Evolutionary conservation across 805 yeast genomes (phyloP).

Genomic region (Metschnikowia gelsemii): DNA sequence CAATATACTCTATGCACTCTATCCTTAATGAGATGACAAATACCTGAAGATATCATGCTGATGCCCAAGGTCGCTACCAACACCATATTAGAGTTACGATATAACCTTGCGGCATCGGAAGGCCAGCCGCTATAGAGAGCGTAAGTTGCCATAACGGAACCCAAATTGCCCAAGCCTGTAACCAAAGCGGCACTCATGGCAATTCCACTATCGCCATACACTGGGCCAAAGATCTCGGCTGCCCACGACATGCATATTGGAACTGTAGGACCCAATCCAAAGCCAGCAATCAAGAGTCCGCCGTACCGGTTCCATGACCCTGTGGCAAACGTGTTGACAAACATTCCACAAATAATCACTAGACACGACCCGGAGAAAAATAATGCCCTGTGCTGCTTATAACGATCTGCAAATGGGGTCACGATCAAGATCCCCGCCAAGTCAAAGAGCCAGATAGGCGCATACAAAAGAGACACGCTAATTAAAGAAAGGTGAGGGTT

Average conservation of each 20-base stretch:
- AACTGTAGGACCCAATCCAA: constrained; percentile 87
- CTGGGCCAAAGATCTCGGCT: constrained; percentile 66
- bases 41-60: constrained; percentile 52
- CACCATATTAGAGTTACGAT: constrained; percentile 76
- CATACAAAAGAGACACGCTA: constrained; percentile 69
- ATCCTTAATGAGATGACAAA: constrained; percentile 21
- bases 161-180: constrained; percentile 82
- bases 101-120: constrained; percentile 60
- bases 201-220: constrained; percentile 79
- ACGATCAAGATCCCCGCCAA: constrained; percentile 69
- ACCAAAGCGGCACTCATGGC: constrained; percentile 83
- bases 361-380: constrained; percentile 61
- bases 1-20: neutral
- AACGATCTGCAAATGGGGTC: constrained; percentile 79
- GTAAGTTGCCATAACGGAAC: constrained; percentile 81
- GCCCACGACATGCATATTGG: constrained; percentile 86
- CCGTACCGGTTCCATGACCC: constrained; percentile 76
- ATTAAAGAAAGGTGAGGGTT: constrained; percentile 64
- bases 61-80: constrained; percentile 72
- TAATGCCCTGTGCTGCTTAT: constrained; percentile 53
- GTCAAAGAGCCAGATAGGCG: constrained; percentile 89
- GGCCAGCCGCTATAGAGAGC: constrained; percentile 90
- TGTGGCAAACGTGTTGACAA: constrained; percentile 72
- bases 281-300: constrained; percentile 78
- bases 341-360: constrained; percentile 70